A percentile compares a stretch with the other conserved stretches of the same genome.
Conservation (phyloP, 495 filamentous ascomycete genomes). For the Lepidopterella palustris region DNA sequence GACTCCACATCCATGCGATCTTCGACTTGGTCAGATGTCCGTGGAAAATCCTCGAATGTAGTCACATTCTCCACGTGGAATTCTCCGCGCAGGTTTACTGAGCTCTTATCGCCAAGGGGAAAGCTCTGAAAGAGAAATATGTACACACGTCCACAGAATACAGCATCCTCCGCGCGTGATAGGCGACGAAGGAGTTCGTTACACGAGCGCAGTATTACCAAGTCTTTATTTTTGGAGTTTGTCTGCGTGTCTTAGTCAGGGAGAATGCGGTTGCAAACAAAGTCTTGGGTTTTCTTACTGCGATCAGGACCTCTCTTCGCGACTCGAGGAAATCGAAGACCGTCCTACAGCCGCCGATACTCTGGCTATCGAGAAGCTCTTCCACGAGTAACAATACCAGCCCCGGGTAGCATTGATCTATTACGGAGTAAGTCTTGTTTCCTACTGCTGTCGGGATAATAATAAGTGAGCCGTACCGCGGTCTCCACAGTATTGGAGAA, state of each 20-base stretch:
- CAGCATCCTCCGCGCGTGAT: slow-evolving; percentile 89
- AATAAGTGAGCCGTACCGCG: slow-evolving; percentile 43
- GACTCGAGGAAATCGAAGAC: slow-evolving; percentile 95
- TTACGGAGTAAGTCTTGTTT: background rate
- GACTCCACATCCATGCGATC: slow-evolving; percentile 53
- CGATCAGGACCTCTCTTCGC: slow-evolving; percentile 74
- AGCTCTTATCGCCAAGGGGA: slow-evolving; percentile 89
- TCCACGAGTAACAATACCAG: slow-evolving; percentile 86
- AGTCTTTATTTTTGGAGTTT: slow-evolving; percentile 66
- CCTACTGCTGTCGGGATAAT: background rate
- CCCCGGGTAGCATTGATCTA: slow-evolving; percentile 76
- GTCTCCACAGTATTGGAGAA: slow-evolving; percentile 80
- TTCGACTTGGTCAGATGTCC: slow-evolving; percentile 39
- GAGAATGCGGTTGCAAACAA: background rate
- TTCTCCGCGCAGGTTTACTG: slow-evolving; percentile 92
- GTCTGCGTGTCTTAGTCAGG: slow-evolving; percentile 49
- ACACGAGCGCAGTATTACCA: slow-evolving; percentile 84
- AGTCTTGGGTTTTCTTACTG: slow-evolving; percentile 40
- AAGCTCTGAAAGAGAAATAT: slow-evolving; percentile 98
- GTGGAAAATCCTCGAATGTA: slow-evolving; percentile 58
- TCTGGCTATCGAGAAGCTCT: slow-evolving; percentile 92
- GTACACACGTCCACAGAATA: slow-evolving; percentile 93
- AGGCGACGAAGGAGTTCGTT: slow-evolving; percentile 90
- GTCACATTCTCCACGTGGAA: slow-evolving; percentile 96
- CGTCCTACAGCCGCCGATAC: slow-evolving; percentile 78